Percentiles rank a stretch among this genome's conserved stretches.
phyloP scores from a whole-genome alignment of 163 green algal genomes.

The Chlamydomonas reinhardtii region DNA sequence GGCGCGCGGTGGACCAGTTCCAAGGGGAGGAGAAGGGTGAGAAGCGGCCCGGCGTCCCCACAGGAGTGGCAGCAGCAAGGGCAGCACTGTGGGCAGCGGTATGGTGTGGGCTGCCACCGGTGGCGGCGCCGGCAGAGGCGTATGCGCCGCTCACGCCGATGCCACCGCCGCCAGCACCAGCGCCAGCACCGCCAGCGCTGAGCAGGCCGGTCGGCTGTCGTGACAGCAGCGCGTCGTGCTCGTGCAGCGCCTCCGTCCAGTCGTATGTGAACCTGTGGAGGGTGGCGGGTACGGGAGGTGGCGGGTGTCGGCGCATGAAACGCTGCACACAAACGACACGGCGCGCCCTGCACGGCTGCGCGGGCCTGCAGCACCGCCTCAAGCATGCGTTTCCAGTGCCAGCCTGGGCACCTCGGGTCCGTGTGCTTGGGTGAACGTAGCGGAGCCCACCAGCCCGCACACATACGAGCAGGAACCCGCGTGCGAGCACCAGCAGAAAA shows the following conservation, averaged over 20 bases:
- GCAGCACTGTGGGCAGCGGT: neutral
- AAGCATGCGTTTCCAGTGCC: no score
- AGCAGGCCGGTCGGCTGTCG: neutral
- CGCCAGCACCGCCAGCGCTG: neutral
- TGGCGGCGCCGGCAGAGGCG: no score
- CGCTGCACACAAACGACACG: no score
- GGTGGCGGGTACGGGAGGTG: no score
- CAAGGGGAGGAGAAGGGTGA: constrained; percentile 28
- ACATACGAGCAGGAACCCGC: no score
- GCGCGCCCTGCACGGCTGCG: no score
- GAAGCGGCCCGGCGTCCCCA: neutral
- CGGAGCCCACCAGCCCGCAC: no score
- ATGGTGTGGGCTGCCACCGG: neutral
- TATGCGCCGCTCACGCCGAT: neutral
- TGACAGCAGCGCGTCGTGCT: neutral
- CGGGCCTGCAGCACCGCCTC: no score
- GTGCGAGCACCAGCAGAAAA: no score
- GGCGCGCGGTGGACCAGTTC: neutral
- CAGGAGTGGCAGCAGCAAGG: neutral
- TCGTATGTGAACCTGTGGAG: neutral
- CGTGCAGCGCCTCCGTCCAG: neutral
- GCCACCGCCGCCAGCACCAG: neutral
- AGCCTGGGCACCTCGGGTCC: no score
- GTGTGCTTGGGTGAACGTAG: no score
- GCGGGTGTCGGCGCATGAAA: no score